phyloP scores from a whole-genome alignment of 2,329 filamentous ascomycete species.

The Xylaria arbuscula region DNA sequence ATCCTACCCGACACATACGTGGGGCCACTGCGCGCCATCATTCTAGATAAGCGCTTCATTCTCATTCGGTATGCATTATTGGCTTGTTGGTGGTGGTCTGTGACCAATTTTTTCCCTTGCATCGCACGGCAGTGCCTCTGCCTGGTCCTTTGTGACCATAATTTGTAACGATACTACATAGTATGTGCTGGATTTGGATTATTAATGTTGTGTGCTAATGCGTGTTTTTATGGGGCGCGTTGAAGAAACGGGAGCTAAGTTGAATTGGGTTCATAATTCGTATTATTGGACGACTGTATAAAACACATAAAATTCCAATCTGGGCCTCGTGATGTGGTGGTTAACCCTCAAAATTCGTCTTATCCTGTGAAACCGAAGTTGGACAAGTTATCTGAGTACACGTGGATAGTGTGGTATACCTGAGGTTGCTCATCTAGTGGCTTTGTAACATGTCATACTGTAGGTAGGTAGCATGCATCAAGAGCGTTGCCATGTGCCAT shows the following conservation, averaged over 20 bases:
- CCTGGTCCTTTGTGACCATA: conserved; percentile 37
- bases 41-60: conserved; percentile 28
- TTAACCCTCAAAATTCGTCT: background rate
- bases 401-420: background rate
- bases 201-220: conserved; percentile 21
- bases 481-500: background rate
- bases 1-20: conserved; percentile 27
- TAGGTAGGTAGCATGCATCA: background rate
- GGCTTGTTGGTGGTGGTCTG: conserved; percentile 28
- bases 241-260: conserved; percentile 9
- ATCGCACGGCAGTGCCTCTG: conserved; percentile 33
- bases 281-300: conserved; percentile 29
- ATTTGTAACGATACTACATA: conserved; percentile 43
- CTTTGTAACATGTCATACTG: background rate
- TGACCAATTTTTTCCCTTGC: conserved; percentile 21
- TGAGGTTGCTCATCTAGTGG: background rate
- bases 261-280: conserved; percentile 28
- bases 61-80: conserved; percentile 22
- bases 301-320: conserved; percentile 14
- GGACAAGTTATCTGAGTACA: background rate
- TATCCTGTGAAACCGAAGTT: background rate
- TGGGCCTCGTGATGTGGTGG: background rate
- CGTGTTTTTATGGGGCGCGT: conserved; percentile 12
- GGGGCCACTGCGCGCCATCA: conserved; percentile 32
- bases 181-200: conserved; percentile 27